Evolutionary conservation across 2,329 filamentous ascomycete genomes (phyloP).

Genomic region (Juglanconis juglandina): DNA sequence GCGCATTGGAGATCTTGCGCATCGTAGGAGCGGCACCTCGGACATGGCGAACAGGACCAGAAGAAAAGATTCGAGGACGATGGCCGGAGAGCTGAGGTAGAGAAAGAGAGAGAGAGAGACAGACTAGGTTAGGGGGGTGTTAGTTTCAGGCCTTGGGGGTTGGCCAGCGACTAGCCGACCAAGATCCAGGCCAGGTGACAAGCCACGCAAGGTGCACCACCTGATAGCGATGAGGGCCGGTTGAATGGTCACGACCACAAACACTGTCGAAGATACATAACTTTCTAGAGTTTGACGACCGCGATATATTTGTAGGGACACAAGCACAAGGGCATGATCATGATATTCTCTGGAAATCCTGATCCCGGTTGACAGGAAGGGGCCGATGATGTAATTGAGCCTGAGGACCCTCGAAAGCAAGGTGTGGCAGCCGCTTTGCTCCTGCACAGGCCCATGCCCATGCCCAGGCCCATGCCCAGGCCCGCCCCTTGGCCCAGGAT

Average conservation of each 20-base stretch:
- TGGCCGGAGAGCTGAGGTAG: background rate
- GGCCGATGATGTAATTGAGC: slow-evolving; percentile 5
- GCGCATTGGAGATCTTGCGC: slow-evolving; percentile 27
- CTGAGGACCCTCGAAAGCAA: background rate
- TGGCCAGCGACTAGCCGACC: too few species aligned
- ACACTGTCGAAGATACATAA: too few species aligned
- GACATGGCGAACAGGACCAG: slow-evolving; percentile 10
- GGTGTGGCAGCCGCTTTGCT: too few species aligned
- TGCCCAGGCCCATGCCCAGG: too few species aligned
- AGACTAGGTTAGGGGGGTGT: background rate
- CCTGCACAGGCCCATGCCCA: too few species aligned
- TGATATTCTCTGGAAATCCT: too few species aligned
- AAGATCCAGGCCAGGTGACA: too few species aligned
- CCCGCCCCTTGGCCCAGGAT: too few species aligned
- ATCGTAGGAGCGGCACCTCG: slow-evolving; percentile 12
- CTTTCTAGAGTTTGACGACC: background rate
- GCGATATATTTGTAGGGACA: background rate
- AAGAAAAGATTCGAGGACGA: background rate
- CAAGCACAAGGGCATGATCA: too few species aligned
- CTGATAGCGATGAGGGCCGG: too few species aligned
- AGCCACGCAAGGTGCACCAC: too few species aligned
- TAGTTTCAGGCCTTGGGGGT: background rate
- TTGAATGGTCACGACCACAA: too few species aligned
- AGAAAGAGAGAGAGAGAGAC: background rate
- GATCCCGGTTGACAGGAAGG: background rate